Base-by-base conservation (phyloP, 805 yeast genomes). In the Sungouiozyma intestinalis region DNA sequence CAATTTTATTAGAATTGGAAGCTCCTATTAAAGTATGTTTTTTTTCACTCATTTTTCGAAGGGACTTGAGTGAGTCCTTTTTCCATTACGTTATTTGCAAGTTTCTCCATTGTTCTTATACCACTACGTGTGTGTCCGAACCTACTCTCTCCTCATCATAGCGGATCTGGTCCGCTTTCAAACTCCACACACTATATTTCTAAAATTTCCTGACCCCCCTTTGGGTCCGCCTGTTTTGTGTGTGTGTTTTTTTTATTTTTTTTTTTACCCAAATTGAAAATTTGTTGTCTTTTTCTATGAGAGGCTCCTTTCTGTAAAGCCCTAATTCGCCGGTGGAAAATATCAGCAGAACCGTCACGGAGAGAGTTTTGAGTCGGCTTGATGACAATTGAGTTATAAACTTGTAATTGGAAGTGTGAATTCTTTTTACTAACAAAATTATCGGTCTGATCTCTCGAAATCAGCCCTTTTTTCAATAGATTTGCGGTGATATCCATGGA, bases 401-500 rank as follows among this genome's bases (percentile, higher is more conserved):
- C 8, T 33, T 7, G 7, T 15, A n/a, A n/a, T 33, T 33, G 8
- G 17, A 15, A 19, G 9, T n/a, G 16, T 34, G 20, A 16, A 34
- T 20, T 33, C 18, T 35, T 31, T 37, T 43, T 47, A 51, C 49
- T 45, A 41, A 46, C 52, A 41, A 27, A 33, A 33, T 17, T 17
- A 3, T 29, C 15, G 20, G 16, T 33, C 21, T 37, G 15, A 17
- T 17, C 3, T 8, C 5, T 15, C n/a, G 31, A n/a, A 21, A 27
- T 18, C 24, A 35, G 34, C 33, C 40, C 38, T 20, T 42, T 38
- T 41, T 47, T 40, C 31, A 18, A 36, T 47, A 74, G 69, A 83
- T 83, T 45, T 87, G 96, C 69, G 98, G 98, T 66, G 98, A 90
- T 65, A 92, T 90, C 58, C 98, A 90, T 65, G 98, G 98, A 44